Evolutionary conservation across 1,284 basidiomycete species (phyloP), one percentile per base, ranked within the genome.

Genomic region (Malassezia slooffiae): DNA sequence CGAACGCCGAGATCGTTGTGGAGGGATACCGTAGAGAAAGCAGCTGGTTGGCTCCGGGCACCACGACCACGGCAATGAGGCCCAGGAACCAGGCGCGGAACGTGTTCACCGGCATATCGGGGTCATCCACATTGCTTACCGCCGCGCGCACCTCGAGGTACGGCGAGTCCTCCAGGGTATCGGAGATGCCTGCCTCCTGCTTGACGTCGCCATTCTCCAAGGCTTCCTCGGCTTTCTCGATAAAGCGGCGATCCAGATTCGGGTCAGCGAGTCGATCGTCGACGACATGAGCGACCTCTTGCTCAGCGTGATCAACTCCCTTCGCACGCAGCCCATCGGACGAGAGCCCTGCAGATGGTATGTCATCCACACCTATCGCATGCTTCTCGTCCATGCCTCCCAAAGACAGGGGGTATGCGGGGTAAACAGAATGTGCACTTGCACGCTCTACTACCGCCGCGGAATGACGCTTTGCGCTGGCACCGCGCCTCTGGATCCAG

Each of bases 41-140:
- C n/a, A 67, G 50, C 17, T 54, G 54, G 42, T 67, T 66, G 40
- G 63, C 34, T 5, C 46, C 57, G 17, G 58, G 58, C 6, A 57
- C 39, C 3, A 67, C 30, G 8, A 58, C 50, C 2, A 55, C 52
- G 4, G 63, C 42, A 1, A 55, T 34, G 0, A 62, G 15, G 3
- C 62, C 64, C 1, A 67, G 49, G 34, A 62, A 23, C 31, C 60
- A 43, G 2, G 58, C 54, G 12, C 64, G 58, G 39, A 66, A 52
- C 0, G 64, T 65, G 45, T 62, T 50, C 17, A 51, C 45, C 5
- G 62, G 62, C 55, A 61, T 59, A 9, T 37, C 24, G 0, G 57
- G 54, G 36, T 67, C 64, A 34, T 67, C 64, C 16, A 63, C 41
- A 33, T 65, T 65, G 10, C 58, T 57, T 3, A 65, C 57, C 4